These are phyloP conservation scores for Ascochyta viciae-villosae DNA, from an alignment of 2,329 filamentous ascomycete species.

Conservation along the genomic window DNA sequence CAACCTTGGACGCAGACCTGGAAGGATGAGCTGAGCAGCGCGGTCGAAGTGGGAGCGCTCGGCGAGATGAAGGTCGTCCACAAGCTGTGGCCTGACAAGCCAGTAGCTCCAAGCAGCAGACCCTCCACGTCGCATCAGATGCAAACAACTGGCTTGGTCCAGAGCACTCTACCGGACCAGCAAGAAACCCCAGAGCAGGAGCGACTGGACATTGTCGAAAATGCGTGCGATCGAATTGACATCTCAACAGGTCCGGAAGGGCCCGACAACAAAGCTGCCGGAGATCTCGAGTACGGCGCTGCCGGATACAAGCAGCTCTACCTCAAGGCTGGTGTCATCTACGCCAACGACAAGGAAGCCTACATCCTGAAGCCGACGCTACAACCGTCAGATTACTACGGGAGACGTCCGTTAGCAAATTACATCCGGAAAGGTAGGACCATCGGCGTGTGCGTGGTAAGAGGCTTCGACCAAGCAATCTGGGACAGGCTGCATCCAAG, in stretches of 20 bases:
- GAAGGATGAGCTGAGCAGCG: constrained; percentile 88
- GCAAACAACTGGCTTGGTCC: constrained; percentile 37
- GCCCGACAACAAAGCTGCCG: constrained; percentile 57
- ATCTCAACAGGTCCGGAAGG: constrained; percentile 55
- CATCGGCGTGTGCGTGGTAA: constrained; percentile 85
- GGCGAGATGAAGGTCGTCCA: constrained; percentile 93
- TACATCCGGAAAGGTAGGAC: constrained; percentile 80
- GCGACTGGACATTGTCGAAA: constrained; percentile 52
- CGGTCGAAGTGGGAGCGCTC: constrained; percentile 84
- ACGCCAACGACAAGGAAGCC: constrained; percentile 77
- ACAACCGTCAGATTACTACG: constrained; percentile 84
- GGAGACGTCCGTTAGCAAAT: constrained; percentile 79
- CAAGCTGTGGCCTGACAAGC: constrained; percentile 77
- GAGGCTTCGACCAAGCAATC: constrained; percentile 79
- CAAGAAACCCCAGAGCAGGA: constrained; percentile 54
- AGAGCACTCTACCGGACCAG: constrained; percentile 43
- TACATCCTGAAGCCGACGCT: constrained; percentile 87
- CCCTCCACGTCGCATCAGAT: constrained; percentile 48
- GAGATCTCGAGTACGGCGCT: constrained; percentile 51
- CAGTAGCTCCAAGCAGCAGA: constrained; percentile 58
- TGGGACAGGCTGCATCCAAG: constrained; percentile 78
- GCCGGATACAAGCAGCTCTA: constrained; percentile 65
- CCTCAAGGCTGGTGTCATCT: constrained; percentile 82
- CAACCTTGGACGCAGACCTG: constrained; percentile 91
- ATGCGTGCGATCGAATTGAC: constrained; percentile 57